Evolutionary conservation across 352 stramenopile genomes (phyloP), one percentile per base, ranked within the genome.

Genomic region (Phytopythium cucurbitacearum): DNA sequence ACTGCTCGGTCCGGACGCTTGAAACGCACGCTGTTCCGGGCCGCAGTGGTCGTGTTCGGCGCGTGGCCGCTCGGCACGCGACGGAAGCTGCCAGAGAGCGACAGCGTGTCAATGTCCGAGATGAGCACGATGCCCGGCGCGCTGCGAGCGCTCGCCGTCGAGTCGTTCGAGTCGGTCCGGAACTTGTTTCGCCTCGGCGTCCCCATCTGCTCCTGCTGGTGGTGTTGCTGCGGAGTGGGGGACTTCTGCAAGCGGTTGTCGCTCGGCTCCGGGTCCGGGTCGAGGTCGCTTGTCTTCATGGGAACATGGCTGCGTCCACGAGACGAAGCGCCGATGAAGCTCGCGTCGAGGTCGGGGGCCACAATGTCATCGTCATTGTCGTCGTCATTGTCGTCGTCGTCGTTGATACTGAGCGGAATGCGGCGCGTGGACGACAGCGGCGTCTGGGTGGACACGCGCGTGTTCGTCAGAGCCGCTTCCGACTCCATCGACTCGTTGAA

Each of bases 61-160:
- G 48, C 46, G 45, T 64, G 55, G 39, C 47, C 53, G 33, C 51
- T 54, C 0, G 56, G 51, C 33, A 75, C 45, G 10, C 66, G 63
- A 15, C 73, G 70, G 47, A 80, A 82, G 65, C 69, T 77, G 38
- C 73, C 71, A n/a, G 74, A 75, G 36, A 90, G 67, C 38, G 80
- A 83, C 21, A 85, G 54, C 44, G 65, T 71, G 32, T 90, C 80
- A 32, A 87, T 57, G 36, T 90, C 80, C 28, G 75, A 84, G 37
- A 90, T 53, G 51, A 90, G 54, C 53, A 90, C 67, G 7, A 90
- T 59, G 34, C 80, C 77, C n/a, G 67, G 63, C 1, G 53, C 48
- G 21, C 71, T 84, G 32, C 62, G 64, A 37, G 58, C 56, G 41
- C 68, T 79, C 9, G 42, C 44, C 40, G 37, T 66, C 36, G 65